Evolutionary conservation across 177 flowering plant genomes (phyloP), one percentile per base, ranked within the genome.

Genomic region (Tripterygium wilfordii): DNA sequence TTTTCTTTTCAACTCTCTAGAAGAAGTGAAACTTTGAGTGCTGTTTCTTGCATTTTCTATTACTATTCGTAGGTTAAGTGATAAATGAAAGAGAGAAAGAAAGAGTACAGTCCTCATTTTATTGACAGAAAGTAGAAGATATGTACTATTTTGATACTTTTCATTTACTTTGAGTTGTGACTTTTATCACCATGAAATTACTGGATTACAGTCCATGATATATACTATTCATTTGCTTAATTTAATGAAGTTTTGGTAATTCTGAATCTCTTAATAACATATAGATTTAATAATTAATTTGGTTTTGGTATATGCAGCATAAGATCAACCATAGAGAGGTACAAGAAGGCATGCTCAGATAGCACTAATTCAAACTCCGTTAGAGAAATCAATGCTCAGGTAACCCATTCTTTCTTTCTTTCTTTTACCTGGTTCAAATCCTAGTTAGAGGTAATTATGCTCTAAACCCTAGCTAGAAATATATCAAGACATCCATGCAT

Each of bases 251-350:
- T n/a, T n/a, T n/a, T n/a, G n/a, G n/a, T n/a, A n/a, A n/a, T n/a
- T n/a, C 6, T 39, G 22, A 17, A 3, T 3, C 8, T 7, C 8
- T 20, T 39, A 5, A 20, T 16, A 19, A 21, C 24, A 30, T 30
- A 30, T 30, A 2, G 12, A 12, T 29, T 19, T 20, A 23, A 2
- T 10, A 2, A 24, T 40, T 20, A 10, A 9, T 28, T 12, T 30
- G 29, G 19, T 39, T 41, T 31, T 21, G 26, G 18, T 23, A 9
- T 20, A 8, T 53, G 58, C 72, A 80, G 84, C 70, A 77, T 81
- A 35, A 80, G 63, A 44, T 47, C 81, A 35, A 83, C 87, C 7
- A 83, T 83, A 44, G 91, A 83, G 43, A 76, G 78, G 72, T 83
- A 83, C 71, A 83, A 81, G 69, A 83, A 83, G 71, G 74, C 83